phyloP scores from a whole-genome alignment of 257 asterid genomes.

The Lavandula angustifolia region DNA sequence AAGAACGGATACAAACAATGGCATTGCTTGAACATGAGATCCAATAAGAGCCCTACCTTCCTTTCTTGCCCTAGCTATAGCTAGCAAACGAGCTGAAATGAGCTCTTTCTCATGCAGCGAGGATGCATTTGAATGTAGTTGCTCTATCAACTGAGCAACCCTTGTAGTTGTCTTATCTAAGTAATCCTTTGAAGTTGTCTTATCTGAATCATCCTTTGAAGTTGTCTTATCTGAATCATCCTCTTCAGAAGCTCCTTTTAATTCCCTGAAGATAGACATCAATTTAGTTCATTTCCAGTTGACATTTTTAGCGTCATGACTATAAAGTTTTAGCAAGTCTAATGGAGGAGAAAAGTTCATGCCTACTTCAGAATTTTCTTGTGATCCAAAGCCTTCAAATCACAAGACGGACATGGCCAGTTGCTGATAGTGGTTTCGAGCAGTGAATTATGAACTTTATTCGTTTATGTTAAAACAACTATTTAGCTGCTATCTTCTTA shows the following conservation, averaged over 20 bases:
- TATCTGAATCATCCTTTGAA: no score
- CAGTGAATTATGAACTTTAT: neutral
- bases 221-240: no score
- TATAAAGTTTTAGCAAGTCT: constrained; percentile 13
- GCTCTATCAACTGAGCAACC: constrained; percentile 78
- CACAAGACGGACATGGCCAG: constrained; percentile 9
- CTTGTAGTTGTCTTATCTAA: constrained; percentile 57
- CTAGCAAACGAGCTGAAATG: constrained; percentile 82
- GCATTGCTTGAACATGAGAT: constrained; percentile 87
- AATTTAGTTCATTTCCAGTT: constrained; percentile 16
- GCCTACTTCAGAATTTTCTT: constrained; percentile 10
- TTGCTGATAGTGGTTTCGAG: constrained; percentile 13
- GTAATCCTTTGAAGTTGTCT: no score
- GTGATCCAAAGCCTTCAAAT: constrained; percentile 5
- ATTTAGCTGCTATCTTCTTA: neutral
- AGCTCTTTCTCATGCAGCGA: constrained; percentile 80
- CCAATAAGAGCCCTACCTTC: constrained; percentile 78
- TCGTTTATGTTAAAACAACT: neutral
- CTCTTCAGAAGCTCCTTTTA: constrained; percentile 65
- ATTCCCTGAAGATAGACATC: constrained; percentile 50
- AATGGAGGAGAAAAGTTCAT: neutral
- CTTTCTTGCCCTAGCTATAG: constrained; percentile 77
- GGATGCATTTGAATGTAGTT: constrained; percentile 65
- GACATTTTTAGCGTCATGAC: constrained; percentile 1
- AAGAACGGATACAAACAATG: constrained; percentile 75